Evolutionary conservation across 345 rosid genomes (phyloP), one percentile per base, ranked within the genome.

Genomic region (Euphorbia peplus): DNA sequence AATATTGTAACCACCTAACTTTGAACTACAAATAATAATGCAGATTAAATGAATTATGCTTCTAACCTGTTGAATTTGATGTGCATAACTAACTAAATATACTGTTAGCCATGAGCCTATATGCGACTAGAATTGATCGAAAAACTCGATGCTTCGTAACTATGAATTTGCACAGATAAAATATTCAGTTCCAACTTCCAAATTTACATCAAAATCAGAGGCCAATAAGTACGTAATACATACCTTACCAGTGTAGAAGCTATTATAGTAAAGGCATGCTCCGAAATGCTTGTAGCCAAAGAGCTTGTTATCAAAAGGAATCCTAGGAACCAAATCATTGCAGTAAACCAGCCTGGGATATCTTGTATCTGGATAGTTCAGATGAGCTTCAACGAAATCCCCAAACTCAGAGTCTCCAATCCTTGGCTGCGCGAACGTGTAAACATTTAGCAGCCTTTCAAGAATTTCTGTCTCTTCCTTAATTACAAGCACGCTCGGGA

Each of bases 341-440:
- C 95, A 80, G 73, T 90, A 93, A 14, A 93, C 97, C 0, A 90
- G 82, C 69, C 97, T 76, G 80, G 85, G 83, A 83, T 87, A 89
- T 75, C 80, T 84, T 13, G 80, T 87, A 3, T 70, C 53, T 0
- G 89, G 92, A 50, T 71, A 55, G 29, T 81, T 75, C 66, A 93
- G 65, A 67, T 79, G 87, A 42, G 82, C 60, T 78, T 85, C 85
- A 88, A 93, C 85, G 75, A 81, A 89, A 39, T 46, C 71, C n/a
- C 81, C 88, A 21, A 89, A 74, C 68, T 80, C 81, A 65, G 59
- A 22, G 78, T 90, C 75, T 42, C 97, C 92, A 24, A 93, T 78
- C 71, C 97, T 82, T 1, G 95, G 98, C 74, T 93, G 95, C 44
- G 97, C 92, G 72, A 90, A 90, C 22, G 97, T 93, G 85, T 83